Evolutionary conservation across 2,329 filamentous ascomycete genomes (phyloP).

Genomic region (Phaeosphaeriaceae sp.): DNA sequence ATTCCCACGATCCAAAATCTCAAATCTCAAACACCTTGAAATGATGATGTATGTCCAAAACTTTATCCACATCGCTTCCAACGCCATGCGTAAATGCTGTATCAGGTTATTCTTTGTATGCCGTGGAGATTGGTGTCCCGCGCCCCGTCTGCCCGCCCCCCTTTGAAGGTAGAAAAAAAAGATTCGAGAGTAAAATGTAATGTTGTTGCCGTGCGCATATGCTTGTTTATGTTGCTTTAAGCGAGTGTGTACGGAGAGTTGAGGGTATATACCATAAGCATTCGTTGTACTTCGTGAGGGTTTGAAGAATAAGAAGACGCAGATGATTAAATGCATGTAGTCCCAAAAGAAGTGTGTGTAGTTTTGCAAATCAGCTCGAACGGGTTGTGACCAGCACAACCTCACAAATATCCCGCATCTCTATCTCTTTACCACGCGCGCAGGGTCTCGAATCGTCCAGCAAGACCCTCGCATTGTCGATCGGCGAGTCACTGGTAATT

Average conservation of each 20-base stretch:
- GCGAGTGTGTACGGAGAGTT: constrained; percentile 25
- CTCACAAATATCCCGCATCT: constrained; percentile 9
- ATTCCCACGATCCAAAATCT: constrained; percentile 19
- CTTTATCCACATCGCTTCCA: constrained; percentile 23
- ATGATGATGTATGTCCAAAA: constrained; percentile 21
- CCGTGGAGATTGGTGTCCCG: too few relatives aligned
- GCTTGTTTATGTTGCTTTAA: constrained; percentile 13
- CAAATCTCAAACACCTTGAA: constrained; percentile 14
- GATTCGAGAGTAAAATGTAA: neutral
- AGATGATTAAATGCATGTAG: constrained; percentile 35
- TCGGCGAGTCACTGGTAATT: constrained; percentile 47
- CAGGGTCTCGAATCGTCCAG: constrained; percentile 32
- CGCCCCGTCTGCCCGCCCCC: constrained; percentile 2
- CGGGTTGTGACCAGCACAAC: constrained; percentile 44
- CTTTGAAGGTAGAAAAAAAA: neutral
- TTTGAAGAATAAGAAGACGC: constrained; percentile 14
- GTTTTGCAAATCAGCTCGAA: constrained; percentile 16
- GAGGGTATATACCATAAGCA: constrained; percentile 36
- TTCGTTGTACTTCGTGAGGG: constrained; percentile 41
- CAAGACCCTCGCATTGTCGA: constrained; percentile 15
- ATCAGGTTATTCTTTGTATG: constrained; percentile 11
- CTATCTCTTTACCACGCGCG: constrained; percentile 33
- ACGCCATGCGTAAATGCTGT: constrained; percentile 39
- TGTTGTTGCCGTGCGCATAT: neutral
- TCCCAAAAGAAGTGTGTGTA: constrained; percentile 18